phyloP scores from a whole-genome alignment of 768 basidiomycete genomes.

The Tylopilus intermedius region DNA sequence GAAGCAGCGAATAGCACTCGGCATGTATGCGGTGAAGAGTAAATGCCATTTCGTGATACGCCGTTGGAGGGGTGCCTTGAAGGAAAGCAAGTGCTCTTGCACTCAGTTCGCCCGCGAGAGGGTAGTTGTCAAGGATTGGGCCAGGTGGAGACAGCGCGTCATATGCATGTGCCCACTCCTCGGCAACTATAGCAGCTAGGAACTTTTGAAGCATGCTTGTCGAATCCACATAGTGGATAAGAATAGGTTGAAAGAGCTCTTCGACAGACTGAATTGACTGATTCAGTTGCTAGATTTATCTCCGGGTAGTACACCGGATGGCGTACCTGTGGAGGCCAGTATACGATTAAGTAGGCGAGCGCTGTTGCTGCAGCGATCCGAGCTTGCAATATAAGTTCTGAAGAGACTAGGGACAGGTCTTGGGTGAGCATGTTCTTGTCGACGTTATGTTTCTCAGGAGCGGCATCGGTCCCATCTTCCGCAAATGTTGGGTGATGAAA shows the following conservation, averaged over 20 bases:
- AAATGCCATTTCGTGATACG: conserved; percentile 89
- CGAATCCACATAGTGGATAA: conserved; percentile 78
- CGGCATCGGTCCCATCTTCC: conserved; percentile 39
- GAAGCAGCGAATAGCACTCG: conserved; percentile 78
- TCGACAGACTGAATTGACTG: conserved; percentile 41
- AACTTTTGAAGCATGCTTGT: conserved; percentile 90
- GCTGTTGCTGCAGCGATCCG: conserved; percentile 75
- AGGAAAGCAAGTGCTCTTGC: conserved; percentile 66
- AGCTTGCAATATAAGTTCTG: conserved; percentile 74
- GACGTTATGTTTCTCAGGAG: conserved; percentile 78
- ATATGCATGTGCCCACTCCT: conserved; percentile 82
- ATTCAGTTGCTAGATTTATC: neutral
- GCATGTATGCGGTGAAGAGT: conserved; percentile 72
- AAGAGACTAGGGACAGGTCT: conserved; percentile 76
- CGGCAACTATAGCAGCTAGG: conserved; percentile 76
- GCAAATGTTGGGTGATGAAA: conserved; percentile 64
- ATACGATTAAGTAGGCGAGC: conserved; percentile 61
- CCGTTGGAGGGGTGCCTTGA: conserved; percentile 66
- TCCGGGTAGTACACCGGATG: neutral
- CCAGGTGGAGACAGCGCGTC: conserved; percentile 31
- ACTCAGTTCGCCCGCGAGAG: conserved; percentile 64
- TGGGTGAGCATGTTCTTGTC: conserved; percentile 94
- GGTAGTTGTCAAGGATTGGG: conserved; percentile 50
- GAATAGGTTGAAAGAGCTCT: conserved; percentile 67
- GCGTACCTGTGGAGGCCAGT: conserved; percentile 60